A percentile compares a stretch with the other conserved stretches of the same genome.
These are phyloP conservation scores for Mycena albidolilacea DNA, from an alignment of 768 basidiomycete genomes.

Conservation along the genomic window DNA sequence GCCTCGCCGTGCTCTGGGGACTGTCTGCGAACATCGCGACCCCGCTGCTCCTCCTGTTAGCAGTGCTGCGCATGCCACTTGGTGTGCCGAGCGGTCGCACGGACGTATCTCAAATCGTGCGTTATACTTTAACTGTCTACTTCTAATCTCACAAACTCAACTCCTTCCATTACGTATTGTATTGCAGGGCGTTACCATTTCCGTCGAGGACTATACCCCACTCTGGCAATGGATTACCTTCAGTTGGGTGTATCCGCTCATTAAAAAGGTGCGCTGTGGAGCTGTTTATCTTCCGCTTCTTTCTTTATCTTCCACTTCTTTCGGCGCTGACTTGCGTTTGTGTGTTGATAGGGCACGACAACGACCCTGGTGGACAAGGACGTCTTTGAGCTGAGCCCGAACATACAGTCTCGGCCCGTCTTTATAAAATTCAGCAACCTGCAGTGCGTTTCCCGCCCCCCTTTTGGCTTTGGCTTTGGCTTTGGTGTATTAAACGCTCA, in stretches of 20 bases:
- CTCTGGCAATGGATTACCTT: constrained; percentile 53
- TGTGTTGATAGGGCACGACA: constrained; percentile 54
- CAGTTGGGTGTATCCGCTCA: constrained; percentile 77
- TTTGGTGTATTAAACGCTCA: not conserved
- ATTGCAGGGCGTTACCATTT: constrained; percentile 45
- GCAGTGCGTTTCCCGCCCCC: not conserved
- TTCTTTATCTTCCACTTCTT: not conserved
- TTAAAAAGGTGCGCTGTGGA: constrained; percentile 57
- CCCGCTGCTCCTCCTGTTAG: constrained; percentile 54
- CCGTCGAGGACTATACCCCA: constrained; percentile 80
- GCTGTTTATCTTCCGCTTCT: not conserved
- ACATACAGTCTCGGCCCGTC: constrained; percentile 74
- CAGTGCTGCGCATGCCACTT: constrained; percentile 27
- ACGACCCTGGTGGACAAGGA: constrained; percentile 78
- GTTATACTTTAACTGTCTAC: constrained; percentile 42
- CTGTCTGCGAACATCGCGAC: constrained; percentile 52
- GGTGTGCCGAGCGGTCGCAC: constrained; percentile 43
- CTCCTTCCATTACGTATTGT: constrained; percentile 41
- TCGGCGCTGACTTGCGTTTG: not conserved
- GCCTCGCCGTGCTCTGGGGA: constrained; percentile 44
- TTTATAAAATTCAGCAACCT: constrained; percentile 63
- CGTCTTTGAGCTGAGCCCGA: constrained; percentile 81
- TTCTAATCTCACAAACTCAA: not conserved
- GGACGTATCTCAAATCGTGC: constrained; percentile 66
- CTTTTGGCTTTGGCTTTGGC: not conserved